These are phyloP conservation scores for Pelargonium nanum DNA, from an alignment of 345 rosid genomes.

Conservation along the genomic window DNA sequence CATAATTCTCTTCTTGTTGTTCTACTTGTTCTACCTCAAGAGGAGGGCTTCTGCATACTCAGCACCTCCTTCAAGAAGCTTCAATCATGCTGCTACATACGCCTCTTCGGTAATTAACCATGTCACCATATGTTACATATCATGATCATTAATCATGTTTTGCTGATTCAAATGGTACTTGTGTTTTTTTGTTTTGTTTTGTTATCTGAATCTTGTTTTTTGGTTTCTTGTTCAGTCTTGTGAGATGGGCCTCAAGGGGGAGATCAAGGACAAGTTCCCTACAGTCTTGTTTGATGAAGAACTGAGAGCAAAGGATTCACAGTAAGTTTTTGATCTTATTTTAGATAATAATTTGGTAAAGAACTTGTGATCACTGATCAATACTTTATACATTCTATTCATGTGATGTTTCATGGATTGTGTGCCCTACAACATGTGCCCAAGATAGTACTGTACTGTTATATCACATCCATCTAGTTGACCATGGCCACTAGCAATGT, in stretches of 20 bases:
- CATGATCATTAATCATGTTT: not conserved
- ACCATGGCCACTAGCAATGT: too few species aligned
- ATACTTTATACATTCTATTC: too few species aligned
- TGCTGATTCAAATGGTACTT: not conserved
- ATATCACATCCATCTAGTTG: too few species aligned
- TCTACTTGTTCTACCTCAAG: constrained; percentile 90
- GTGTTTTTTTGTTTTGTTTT: not conserved
- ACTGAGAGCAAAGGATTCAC: constrained; percentile 53
- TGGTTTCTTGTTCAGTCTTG: constrained; percentile 21
- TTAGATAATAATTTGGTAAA: too few species aligned
- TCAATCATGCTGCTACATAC: constrained; percentile 30
- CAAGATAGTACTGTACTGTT: too few species aligned
- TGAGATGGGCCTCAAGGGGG: constrained; percentile 49
- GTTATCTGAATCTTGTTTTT: not conserved
- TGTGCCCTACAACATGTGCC: too few species aligned
- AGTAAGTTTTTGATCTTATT: constrained; percentile 39
- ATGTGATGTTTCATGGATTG: too few species aligned
- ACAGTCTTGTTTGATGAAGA: constrained; percentile 68
- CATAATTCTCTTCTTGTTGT: constrained; percentile 71
- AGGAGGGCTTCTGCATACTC: constrained; percentile 50
- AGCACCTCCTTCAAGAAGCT: constrained; percentile 32
- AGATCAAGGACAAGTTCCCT: constrained; percentile 56
- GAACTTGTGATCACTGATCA: too few species aligned
- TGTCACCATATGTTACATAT: not conserved
- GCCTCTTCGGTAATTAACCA: constrained; percentile 42